Percentiles rank a stretch among this genome's conserved stretches.
Evolutionary conservation across 805 yeast genomes (phyloP).

Genomic region (Saturnispora besseyi): DNA sequence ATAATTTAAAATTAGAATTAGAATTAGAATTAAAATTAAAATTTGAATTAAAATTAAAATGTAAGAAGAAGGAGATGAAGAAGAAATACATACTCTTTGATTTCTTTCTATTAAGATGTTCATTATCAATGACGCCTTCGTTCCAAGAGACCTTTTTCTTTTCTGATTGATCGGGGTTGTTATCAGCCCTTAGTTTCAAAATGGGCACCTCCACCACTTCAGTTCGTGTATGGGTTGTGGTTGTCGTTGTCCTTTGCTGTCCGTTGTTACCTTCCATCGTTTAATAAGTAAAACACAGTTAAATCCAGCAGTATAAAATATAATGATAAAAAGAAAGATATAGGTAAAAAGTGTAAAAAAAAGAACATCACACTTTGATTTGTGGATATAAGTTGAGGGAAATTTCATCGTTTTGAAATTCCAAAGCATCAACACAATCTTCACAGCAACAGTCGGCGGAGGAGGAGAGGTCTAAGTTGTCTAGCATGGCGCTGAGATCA

Average conservation of each 20-base stretch:
- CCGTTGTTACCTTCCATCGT: no score
- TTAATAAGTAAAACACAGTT: no score
- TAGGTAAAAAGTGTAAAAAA: neutral
- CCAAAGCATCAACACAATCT: neutral
- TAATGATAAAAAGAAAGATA: neutral
- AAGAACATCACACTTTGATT: neutral
- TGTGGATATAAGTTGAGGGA: neutral
- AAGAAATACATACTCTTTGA: slow-evolving; percentile 46
- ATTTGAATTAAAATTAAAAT: no score
- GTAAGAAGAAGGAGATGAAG: neutral
- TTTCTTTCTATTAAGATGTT: slow-evolving; percentile 78
- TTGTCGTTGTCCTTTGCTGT: neutral
- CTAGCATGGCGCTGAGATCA: neutral
- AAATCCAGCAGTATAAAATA: neutral
- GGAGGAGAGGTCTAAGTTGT: neutral
- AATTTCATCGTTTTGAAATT: neutral
- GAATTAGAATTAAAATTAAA: neutral
- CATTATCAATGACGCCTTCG: slow-evolving; percentile 84
- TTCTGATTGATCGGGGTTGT: slow-evolving; percentile 3
- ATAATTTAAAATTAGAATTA: neutral
- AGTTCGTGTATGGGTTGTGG: slow-evolving; percentile 3
- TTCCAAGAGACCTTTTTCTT: slow-evolving; percentile 69
- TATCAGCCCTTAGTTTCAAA: slow-evolving; percentile 14
- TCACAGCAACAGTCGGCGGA: neutral
- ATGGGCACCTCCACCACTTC: slow-evolving; percentile 15